Evolutionary conservation across 2,329 filamentous ascomycete species (phyloP).

Genomic region (Aspergillus novofumigatus): DNA sequence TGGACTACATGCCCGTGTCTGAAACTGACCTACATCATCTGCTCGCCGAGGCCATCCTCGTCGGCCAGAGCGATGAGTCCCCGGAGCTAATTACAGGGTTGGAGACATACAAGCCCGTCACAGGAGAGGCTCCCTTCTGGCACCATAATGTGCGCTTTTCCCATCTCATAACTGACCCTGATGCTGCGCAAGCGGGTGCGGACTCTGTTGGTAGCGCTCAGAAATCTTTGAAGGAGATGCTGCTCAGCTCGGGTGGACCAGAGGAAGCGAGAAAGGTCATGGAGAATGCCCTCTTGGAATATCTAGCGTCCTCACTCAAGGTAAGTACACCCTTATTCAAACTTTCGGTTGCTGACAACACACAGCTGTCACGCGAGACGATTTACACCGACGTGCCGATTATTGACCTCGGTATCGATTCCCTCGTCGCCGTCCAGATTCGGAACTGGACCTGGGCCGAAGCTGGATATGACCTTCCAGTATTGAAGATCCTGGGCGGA

Average conservation of each 20-base stretch:
- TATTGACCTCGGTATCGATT: constrained; percentile 14
- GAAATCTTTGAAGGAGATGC: constrained; percentile 5
- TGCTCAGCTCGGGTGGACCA: constrained; percentile 6
- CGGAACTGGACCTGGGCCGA: constrained; percentile 14
- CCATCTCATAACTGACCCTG: constrained; percentile 1
- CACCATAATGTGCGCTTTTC: constrained; percentile 5
- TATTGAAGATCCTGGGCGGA: constrained; percentile 54
- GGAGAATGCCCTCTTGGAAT: constrained; percentile 1
- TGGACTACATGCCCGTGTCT: constrained; percentile 16
- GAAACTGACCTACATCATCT: constrained; percentile 29
- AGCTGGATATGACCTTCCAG: constrained; percentile 15
- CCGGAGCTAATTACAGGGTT: constrained; percentile 4
- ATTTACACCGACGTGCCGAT: constrained; percentile 4
- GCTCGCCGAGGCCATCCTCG: constrained; percentile 28
- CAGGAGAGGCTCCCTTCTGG: constrained; percentile 4
- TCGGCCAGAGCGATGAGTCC: constrained; percentile 2
- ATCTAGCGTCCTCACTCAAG: constrained; percentile 2
- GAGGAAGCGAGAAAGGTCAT: constrained; percentile 3
- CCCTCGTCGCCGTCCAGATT: constrained; percentile 17
- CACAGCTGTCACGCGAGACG: background rate
- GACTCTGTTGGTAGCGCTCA: constrained; percentile 6
- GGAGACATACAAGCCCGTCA: background rate
- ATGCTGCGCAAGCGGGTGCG: constrained; percentile 13
- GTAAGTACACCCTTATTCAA: background rate
- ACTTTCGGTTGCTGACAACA: background rate